Evolutionary conservation across 768 basidiomycete species (phyloP), one percentile per base, ranked within the genome.

Genomic region (Strobilomyces confusus): DNA sequence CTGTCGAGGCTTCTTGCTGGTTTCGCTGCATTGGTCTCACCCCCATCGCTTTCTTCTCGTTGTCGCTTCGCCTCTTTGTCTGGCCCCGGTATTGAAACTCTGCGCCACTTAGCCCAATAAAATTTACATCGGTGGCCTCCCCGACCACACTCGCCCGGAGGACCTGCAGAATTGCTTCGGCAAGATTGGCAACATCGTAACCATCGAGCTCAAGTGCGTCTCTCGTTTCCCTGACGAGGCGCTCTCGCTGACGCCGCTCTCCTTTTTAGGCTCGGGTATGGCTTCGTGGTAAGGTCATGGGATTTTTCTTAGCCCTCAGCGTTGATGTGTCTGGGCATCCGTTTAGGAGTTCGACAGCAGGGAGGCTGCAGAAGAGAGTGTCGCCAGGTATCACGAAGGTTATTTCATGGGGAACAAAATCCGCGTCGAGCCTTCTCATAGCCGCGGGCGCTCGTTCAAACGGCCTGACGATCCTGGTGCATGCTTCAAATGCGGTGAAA

Each of bases 351-450:
- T 93, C 59, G 89, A 91, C 30, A 85, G 54, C 46, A 79, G 81
- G 43, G 84, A 87, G 60, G 87, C 91, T 37, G 91, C 91, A 2
- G 89, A 92, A 66, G 86, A 89, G 68, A 90, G 89, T 54, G 89
- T 93, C 6, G 81, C 84, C 5, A 92, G 92, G 66, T 94, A 93
- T 62, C 81, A 94, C 57, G 90, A 92, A 74, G 90, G 91, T 2
- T 86, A 77, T 57, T 94, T 94, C 68, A 90, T 94, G 89, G 91
- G 92, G 40, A 92, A 91, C 69, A 92, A 89, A 75, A 92, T 94
- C 51, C 84, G 88, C 12, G 92, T 93, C 11, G 92, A 93, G 64
- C 73, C 86, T 14, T 92, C 92, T 30, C 89, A 86, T 67, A 89
- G 89, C 29, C 89, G 90, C 48, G 87, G 89, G 15, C 78, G 89